Evolutionary conservation across 768 basidiomycete genomes (phyloP).

Genomic region (Symmetrospora coprosmae): DNA sequence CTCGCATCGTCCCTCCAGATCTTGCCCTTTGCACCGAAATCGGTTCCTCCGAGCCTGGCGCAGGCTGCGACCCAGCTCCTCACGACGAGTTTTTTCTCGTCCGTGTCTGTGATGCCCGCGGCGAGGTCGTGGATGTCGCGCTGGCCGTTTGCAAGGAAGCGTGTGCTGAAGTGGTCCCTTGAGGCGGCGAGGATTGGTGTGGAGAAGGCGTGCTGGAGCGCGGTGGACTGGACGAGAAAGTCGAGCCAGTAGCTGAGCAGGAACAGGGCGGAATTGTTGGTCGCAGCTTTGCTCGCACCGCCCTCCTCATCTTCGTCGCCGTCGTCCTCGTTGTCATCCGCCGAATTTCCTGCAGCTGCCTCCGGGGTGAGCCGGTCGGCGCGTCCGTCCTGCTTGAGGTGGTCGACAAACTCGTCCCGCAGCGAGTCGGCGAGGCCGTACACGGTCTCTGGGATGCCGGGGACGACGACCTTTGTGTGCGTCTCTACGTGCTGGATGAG

Average conservation of each 20-base stretch:
- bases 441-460: conserved; percentile 17
- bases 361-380: not conserved
- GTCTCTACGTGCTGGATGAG: not conserved
- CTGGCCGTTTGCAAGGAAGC: conserved; percentile 48
- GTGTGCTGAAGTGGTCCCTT: conserved; percentile 60
- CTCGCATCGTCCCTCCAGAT: conserved; percentile 42
- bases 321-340: not conserved
- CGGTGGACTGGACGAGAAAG: too few species aligned
- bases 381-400: conserved; percentile 17
- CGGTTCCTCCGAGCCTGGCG: conserved; percentile 53
- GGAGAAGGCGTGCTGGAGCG: conserved; percentile 50
- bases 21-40: conserved; percentile 45
- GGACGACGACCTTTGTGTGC: not conserved
- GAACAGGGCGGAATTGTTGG: conserved; percentile 14
- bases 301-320: not conserved
- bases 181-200: conserved; percentile 55
- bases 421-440: conserved; percentile 36
- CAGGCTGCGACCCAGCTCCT: conserved; percentile 59
- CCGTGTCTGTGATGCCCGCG: conserved; percentile 52
- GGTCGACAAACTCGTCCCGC: conserved; percentile 34
- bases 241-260: conserved; percentile 68
- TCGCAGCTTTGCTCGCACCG: not conserved
- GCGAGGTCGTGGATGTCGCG: conserved; percentile 68
- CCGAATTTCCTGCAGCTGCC: too few species aligned
- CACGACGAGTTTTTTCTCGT: conserved; percentile 61